A percentile compares a stretch with the other conserved stretches of the same genome.
Conservation (phyloP, 2,329 filamentous ascomycete genomes). For the Leptographium flavum region DNA sequence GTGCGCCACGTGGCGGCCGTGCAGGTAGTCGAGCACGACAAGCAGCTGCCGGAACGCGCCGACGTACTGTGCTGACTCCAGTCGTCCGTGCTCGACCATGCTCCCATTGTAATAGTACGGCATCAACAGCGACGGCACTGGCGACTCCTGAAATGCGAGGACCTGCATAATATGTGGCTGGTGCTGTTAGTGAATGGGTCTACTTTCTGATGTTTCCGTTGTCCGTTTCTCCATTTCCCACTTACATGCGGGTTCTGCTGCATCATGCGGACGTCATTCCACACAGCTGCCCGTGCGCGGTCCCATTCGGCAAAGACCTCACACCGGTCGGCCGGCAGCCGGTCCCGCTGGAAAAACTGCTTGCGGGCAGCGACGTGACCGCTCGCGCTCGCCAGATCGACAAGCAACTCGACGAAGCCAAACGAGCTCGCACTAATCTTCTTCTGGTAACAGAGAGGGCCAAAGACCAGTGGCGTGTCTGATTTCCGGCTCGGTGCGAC, state of each 20-base stretch:
- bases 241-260: neutral
- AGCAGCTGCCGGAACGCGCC: conserved; percentile 1
- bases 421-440: neutral
- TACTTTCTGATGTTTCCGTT: neutral
- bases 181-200: neutral
- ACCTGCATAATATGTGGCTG: neutral
- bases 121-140: neutral
- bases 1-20: conserved; percentile 31
- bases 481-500: too few relatives aligned
- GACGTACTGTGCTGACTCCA: neutral
- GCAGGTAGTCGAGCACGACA: neutral
- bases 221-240: too few relatives aligned
- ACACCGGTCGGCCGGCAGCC: neutral
- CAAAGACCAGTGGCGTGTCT: neutral
- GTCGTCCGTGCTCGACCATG: neutral
- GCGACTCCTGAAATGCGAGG: neutral
- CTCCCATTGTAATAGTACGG: neutral
- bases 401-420: neutral
- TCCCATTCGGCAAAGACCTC: neutral
- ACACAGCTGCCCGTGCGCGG: neutral
- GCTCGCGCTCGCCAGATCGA: neutral
- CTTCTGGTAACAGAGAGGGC: neutral
- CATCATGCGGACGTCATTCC: neutral
- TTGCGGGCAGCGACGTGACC: neutral
- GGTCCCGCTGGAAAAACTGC: neutral